Conservation (phyloP, 768 basidiomycete genomes). For the Termitomyces sp. region DNA sequence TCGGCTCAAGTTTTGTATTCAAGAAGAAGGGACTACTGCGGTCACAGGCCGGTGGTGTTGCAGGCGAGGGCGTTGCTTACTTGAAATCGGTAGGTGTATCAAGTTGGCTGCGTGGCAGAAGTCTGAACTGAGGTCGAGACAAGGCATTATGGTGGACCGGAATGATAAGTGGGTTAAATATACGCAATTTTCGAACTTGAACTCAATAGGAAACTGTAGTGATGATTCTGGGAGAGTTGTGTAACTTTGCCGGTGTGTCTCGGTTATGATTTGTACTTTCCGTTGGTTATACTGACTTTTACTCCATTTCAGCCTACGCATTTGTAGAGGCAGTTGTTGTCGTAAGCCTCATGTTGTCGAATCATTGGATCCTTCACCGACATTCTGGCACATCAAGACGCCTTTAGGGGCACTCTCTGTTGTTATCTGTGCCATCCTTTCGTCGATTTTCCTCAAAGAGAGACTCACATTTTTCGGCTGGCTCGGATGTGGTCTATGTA, state of each 20-base stretch:
- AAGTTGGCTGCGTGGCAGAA: background rate
- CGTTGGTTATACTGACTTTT: constrained; percentile 12
- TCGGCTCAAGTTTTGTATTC: constrained; percentile 91
- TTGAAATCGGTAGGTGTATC: constrained; percentile 75
- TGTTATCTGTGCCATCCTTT: constrained; percentile 89
- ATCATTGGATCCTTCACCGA: constrained; percentile 2
- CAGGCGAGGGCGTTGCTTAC: constrained; percentile 89
- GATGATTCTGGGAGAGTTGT: constrained; percentile 90
- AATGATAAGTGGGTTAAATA: constrained; percentile 65
- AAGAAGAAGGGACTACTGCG: constrained; percentile 93
- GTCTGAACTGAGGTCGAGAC: constrained; percentile 11
- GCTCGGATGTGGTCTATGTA: constrained; percentile 89
- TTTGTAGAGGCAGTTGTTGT: constrained; percentile 93
- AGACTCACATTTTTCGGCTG: constrained; percentile 94
- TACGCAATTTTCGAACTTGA: background rate
- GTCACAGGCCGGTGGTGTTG: constrained; percentile 73
- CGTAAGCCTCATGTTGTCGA: constrained; percentile 35
- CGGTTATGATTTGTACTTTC: constrained; percentile 22
- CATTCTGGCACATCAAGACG: constrained; percentile 42
- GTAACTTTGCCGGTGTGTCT: constrained; percentile 73
- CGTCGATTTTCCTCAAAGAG: constrained; percentile 91
- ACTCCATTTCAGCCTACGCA: constrained; percentile 58
- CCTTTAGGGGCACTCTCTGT: constrained; percentile 96
- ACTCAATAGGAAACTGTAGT: constrained; percentile 34
- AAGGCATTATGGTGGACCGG: constrained; percentile 91